Base-by-base conservation (phyloP, 2,329 filamentous ascomycete genomes). In the Zasmidium angulare region DNA sequence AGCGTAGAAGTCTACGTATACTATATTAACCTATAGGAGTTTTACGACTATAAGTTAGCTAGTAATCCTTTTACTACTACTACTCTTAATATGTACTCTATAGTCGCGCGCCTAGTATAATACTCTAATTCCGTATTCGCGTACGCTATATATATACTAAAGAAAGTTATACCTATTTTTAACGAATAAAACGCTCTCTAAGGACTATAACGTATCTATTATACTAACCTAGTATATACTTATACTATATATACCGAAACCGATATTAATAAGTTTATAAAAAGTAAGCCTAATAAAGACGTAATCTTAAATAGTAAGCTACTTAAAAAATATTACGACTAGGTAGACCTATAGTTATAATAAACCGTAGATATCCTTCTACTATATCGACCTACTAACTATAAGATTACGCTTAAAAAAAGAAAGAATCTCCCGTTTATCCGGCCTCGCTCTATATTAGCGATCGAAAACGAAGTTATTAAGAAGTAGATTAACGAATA, bases 401-500 rank as follows among this genome's bases (percentile, higher is more conserved):
- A 59, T 46, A 20, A 59, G 21, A 59, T 59, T 26, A 49, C 54
- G 12, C 19, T 59, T 2, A 55, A 59, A 26, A 20, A 43, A 23
- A 46, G 47, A 1, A 19, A 21, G 7, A 19, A n/a, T 23, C 50
- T 21, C 14, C 51, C 22, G 2, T 54, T 23, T 55, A 55, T 51
- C 29, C 29, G 48, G 17, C 48, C 23, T 20, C 58, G 58, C 17
- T 21, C 40, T 23, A 50, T 61, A 26, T 55, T n/a, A 17, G 14
- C 14, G 3, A 2, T n/a, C 14, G 47, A 61, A 61, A 58, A 29
- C 55, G n/a, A n/a, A n/a, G n/a, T n/a, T n/a, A n/a, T n/a, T n/a
- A n/a, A n/a, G n/a, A n/a, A n/a, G n/a, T n/a, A 56, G 52, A 21
- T 61, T 14, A 23, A 61, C 24, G 29, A 61, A n/a, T 50, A 58